Conservation (phyloP, 139 green algal genomes). For the Chlorokybus atmophyticus region DNA sequence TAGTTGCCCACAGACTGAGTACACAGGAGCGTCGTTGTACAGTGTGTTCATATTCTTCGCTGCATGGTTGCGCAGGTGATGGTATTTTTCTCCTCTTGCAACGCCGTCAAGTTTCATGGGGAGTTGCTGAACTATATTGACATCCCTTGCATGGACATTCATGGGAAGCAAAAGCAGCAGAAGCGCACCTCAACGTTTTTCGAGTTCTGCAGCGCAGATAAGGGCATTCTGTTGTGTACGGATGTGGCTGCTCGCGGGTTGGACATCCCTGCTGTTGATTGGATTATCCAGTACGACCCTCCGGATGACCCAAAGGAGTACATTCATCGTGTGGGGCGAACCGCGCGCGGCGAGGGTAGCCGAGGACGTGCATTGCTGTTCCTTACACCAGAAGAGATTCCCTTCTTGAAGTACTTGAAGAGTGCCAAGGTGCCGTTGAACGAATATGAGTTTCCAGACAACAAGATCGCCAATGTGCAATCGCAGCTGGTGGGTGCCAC, state of each 20-base stretch:
- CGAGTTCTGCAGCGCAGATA: slow-evolving; percentile 85
- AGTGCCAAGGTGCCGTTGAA: slow-evolving; percentile 56
- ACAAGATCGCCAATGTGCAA: slow-evolving; percentile 94
- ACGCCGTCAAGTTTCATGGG: slow-evolving; percentile 84
- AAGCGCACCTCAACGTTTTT: slow-evolving; percentile 92
- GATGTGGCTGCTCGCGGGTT: slow-evolving; percentile 94
- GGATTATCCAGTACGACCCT: slow-evolving; percentile 98
- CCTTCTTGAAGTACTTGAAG: slow-evolving; percentile 62
- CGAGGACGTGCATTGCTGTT: slow-evolving; percentile 82
- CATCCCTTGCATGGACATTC: slow-evolving; percentile 83
- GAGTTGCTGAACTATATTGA: slow-evolving; percentile 99
- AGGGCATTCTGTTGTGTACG: slow-evolving; percentile 85
- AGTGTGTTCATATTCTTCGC: not conserved
- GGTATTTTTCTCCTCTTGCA: slow-evolving; percentile 95
- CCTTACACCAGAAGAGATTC: slow-evolving; percentile 86
- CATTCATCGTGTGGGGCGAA: slow-evolving; percentile 69
- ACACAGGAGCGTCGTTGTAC: too few species aligned
- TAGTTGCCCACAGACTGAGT: too few species aligned
- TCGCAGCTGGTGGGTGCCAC: slow-evolving; percentile 72
- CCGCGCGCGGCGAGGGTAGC: slow-evolving; percentile 67
- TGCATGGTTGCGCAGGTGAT: slow-evolving; percentile 71
- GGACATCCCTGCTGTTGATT: slow-evolving; percentile 86
- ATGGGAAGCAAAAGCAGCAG: slow-evolving; percentile 95
- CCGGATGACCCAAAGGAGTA: slow-evolving; percentile 78
- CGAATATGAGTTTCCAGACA: slow-evolving; percentile 93